Conservation (phyloP, 768 basidiomycete species). For the Paxillus rubicundulus region DNA sequence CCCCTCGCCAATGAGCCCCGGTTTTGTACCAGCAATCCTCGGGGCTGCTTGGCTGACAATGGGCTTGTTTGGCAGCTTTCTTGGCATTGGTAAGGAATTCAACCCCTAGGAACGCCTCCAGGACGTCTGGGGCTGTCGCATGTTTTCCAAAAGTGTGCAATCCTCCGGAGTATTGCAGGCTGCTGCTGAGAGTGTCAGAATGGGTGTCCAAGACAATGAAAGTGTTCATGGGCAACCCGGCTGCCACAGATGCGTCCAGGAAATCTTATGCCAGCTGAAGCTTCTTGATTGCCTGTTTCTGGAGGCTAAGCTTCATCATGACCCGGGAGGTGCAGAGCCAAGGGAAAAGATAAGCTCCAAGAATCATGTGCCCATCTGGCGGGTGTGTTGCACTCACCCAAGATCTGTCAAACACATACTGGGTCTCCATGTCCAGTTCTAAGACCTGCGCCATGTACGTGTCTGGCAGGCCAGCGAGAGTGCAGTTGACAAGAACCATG, state of each 20-base stretch:
- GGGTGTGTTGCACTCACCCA: too few relatives aligned
- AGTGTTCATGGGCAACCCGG: neutral
- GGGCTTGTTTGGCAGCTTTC: neutral
- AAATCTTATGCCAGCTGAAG: neutral
- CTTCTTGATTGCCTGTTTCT: neutral
- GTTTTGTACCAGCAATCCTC: neutral
- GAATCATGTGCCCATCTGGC: neutral
- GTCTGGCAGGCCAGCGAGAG: neutral
- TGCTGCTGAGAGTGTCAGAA: neutral
- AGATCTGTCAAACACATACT: neutral
- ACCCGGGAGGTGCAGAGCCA: neutral
- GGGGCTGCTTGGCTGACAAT: neutral
- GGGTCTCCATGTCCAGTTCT: neutral
- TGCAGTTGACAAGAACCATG: neutral
- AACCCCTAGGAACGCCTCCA: neutral
- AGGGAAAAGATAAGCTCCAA: neutral
- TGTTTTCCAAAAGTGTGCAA: too few relatives aligned
- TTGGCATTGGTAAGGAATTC: neutral
- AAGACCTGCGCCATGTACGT: neutral
- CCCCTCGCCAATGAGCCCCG: too few relatives aligned
- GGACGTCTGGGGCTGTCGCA: neutral
- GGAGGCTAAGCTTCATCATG: neutral
- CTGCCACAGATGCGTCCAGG: neutral
- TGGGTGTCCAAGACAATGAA: neutral
- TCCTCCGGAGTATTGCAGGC: neutral